phyloP scores from a whole-genome alignment of 805 yeast genomes.

The Maudiozyma turicensis region DNA sequence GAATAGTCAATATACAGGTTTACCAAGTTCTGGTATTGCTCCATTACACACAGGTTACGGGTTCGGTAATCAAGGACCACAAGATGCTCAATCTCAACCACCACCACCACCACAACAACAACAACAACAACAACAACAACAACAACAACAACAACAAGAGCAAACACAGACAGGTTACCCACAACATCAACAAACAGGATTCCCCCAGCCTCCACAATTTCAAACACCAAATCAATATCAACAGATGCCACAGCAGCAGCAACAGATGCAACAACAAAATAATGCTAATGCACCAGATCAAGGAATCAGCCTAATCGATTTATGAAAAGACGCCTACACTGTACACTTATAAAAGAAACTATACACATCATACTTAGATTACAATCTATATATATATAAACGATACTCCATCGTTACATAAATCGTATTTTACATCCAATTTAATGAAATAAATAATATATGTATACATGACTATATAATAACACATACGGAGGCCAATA shows the following conservation, averaged over 20 bases:
- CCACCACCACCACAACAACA: neutral
- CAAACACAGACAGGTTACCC: conserved; percentile 1
- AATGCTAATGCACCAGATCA: conserved; percentile 20
- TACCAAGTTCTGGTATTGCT: conserved; percentile 53
- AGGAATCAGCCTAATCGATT: conserved; percentile 24
- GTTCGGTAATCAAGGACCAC: conserved; percentile 62
- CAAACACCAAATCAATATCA: conserved; percentile 3
- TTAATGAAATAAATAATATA: no score
- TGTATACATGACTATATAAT: no score
- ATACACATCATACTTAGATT: no score
- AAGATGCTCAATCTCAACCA: conserved; percentile 5
- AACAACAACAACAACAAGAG: conserved; percentile 2
- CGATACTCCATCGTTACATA: no score
- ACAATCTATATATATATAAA: no score
- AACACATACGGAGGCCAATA: no score
- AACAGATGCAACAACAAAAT: conserved; percentile 16
- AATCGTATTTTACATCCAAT: no score
- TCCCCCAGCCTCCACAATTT: conserved; percentile 1
- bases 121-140: conserved; percentile 3
- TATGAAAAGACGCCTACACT: conserved; percentile 7
- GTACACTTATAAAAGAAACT: no score
- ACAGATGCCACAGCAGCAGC: neutral
- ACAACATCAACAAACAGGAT: neutral
- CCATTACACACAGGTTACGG: conserved; percentile 91
- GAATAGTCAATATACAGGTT: conserved; percentile 64